Base-by-base conservation (phyloP, 225 moss, liverwort and hornwort species). In the Polytrichum commune region DNA sequence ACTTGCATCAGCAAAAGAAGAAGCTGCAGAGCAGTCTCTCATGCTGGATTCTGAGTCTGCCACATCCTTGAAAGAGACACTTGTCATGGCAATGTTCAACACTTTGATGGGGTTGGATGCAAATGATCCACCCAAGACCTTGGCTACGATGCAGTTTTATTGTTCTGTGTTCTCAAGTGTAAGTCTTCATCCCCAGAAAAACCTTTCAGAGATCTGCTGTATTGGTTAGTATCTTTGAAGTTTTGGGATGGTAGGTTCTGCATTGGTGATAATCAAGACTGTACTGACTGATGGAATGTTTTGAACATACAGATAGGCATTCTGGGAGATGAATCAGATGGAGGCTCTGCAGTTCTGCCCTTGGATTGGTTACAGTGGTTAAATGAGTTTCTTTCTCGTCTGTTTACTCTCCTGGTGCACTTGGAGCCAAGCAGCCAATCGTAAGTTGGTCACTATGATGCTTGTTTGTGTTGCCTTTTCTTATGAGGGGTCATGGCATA, bases 301-400 rank as follows among this genome's bases (percentile, higher is more conserved):
- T 76, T 66, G 62, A 68, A 87, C 63, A 28, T 38, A 76, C 90
- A 96, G 96, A 89, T 93, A 64, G 95, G 95, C 70, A 75, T 84
- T 68, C 65, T 99, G 66, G 98, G 98, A 73, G 95, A 95, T 74
- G 81, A 87, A 68, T 86, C 87, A 53, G 98, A 99, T 85, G 98
- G 95, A 78, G 98, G 95, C 19, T 93, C 87, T 83, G 77, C 87
- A 35, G 83, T 85, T 53, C 83, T 99, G 71, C 89, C 93, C 24
- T 83, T 99, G 79, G 98, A 99, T 77, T 99, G 98, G 98, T 91
- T 91, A 72, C 90, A 90, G 68, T 99, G 98, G 98, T 81, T 99
- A 65, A 90, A 99, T 77, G 98, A 99, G 67, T 95, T 99, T 78
- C 84, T 99, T 27, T 95, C 95, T 75, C 98, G 98, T 58, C 95